Conservation (phyloP, 306 rosid species). For the Sphenostylis stenocarpa region DNA sequence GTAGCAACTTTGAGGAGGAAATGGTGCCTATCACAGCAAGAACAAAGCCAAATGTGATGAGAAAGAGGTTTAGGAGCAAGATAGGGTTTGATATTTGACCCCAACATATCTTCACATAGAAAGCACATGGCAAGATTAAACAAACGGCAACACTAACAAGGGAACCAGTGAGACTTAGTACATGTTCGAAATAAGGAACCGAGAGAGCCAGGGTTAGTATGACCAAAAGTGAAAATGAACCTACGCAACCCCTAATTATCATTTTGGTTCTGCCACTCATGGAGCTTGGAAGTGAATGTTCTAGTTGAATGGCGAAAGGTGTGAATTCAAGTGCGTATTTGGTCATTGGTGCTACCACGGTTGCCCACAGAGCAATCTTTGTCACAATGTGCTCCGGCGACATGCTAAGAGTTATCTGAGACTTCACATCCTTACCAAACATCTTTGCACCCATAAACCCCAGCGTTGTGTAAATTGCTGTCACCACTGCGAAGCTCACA, state of each 20-base stretch:
- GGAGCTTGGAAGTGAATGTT: conserved; percentile 51
- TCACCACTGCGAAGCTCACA: conserved; percentile 65
- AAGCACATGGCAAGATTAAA: conserved; percentile 56
- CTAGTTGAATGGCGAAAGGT: conserved; percentile 71
- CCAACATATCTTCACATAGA: conserved; percentile 69
- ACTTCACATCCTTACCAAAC: conserved; percentile 56
- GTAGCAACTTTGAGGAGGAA: conserved; percentile 53
- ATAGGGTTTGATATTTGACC: conserved; percentile 43
- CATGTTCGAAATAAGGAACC: conserved; percentile 66
- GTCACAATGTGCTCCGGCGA: conserved; percentile 48
- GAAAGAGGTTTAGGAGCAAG: conserved; percentile 38
- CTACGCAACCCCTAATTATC: conserved; percentile 45
- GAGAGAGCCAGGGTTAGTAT: conserved; percentile 61
- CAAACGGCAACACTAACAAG: conserved; percentile 48
- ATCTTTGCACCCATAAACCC: conserved; percentile 76
- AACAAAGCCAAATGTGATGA: conserved; percentile 49
- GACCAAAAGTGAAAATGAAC: conserved; percentile 50
- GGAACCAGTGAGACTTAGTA: conserved; percentile 79
- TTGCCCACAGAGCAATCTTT: conserved; percentile 75
- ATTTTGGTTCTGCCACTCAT: conserved; percentile 44
- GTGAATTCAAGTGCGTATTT: conserved; percentile 80
- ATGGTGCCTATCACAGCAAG: conserved; percentile 61
- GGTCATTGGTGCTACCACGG: conserved; percentile 75
- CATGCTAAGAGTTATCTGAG: conserved; percentile 83
- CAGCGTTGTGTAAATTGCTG: conserved; percentile 37